These are phyloP conservation scores for Amniculicola lignicola DNA, from an alignment of 495 filamentous ascomycete genomes.

Conservation along the genomic window DNA sequence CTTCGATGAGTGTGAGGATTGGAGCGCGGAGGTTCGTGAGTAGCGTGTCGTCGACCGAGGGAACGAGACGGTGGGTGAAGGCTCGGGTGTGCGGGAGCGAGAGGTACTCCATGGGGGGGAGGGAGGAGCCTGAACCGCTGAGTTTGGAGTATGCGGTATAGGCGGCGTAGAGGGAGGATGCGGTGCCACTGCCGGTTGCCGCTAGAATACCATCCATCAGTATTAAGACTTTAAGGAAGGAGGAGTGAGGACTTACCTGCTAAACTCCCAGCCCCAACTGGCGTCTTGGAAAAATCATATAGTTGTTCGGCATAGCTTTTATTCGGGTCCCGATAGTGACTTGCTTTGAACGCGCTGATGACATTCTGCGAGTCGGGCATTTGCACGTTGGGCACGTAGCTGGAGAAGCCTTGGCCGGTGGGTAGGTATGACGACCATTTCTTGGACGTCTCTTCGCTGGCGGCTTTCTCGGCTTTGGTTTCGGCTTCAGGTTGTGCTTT, in stretches of 20 bases:
- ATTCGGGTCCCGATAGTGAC: constrained; percentile 39
- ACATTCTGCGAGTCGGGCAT: constrained; percentile 31
- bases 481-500: constrained; percentile 9
- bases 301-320: constrained; percentile 44
- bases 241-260: constrained; percentile 26
- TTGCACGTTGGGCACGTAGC: constrained; percentile 36
- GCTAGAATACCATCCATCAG: constrained; percentile 1
- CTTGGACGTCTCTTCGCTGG: constrained; percentile 35
- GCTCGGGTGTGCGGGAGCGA: constrained; percentile 43
- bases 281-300: constrained; percentile 44
- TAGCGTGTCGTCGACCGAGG: constrained; percentile 37
- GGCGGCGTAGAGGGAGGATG: constrained; percentile 41
- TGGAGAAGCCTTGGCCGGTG: constrained; percentile 40
- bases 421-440: constrained; percentile 42
- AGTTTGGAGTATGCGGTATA: constrained; percentile 40
- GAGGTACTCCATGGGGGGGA: constrained; percentile 40
- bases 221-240: constrained; percentile 7
- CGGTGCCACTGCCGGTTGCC: constrained; percentile 37
- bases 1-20: constrained; percentile 42
- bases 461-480: constrained; percentile 29
- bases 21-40: constrained; percentile 41
- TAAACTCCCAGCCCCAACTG: constrained; percentile 41
- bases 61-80: constrained; percentile 35
- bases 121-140: not conserved
- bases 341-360: constrained; percentile 35